phyloP scores from a whole-genome alignment of 805 yeast species.

The Barnettozyma vustinii region DNA sequence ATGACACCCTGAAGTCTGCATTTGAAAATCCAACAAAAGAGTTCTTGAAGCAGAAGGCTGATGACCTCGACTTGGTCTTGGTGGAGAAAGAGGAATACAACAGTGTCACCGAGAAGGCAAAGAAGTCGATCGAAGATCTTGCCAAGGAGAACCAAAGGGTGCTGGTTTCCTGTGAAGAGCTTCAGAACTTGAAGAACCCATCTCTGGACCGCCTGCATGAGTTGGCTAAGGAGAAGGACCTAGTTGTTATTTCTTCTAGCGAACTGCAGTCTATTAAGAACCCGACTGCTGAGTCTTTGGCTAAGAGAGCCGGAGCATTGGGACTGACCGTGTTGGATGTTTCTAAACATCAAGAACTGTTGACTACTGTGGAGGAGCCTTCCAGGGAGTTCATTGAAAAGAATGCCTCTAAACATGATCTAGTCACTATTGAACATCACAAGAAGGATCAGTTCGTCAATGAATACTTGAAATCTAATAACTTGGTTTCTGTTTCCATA shows the following conservation, averaged over 20 bases:
- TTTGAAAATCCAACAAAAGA: conserved; percentile 12
- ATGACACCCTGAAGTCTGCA: not conserved
- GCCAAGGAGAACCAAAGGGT: conserved; percentile 22
- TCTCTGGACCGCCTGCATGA: conserved; percentile 9
- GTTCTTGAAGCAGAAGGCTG: conserved; percentile 12
- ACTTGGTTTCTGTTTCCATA: conserved; percentile 8
- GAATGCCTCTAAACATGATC: conserved; percentile 4
- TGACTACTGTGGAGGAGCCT: conserved; percentile 1
- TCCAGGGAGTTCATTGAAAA: conserved; percentile 1
- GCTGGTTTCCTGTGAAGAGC: conserved; percentile 11
- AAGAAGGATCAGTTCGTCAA: conserved; percentile 7
- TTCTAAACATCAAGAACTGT: conserved; percentile 8
- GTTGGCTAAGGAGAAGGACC: conserved; percentile 6
- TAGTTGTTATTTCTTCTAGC: conserved; percentile 6
- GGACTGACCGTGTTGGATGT: not conserved
- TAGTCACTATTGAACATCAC: conserved; percentile 8
- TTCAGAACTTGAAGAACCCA: conserved; percentile 11
- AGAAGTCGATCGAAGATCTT: conserved; percentile 24
- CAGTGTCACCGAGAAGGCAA: conserved; percentile 9
- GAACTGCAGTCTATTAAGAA: conserved; percentile 8
- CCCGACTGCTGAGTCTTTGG: not conserved
- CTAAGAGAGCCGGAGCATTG: not conserved
- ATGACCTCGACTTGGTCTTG: conserved; percentile 9
- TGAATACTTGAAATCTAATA: conserved; percentile 8
- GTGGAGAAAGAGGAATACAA: conserved; percentile 13